Percentiles rank a stretch among this genome's conserved stretches.
These are phyloP conservation scores for Sugiyamaella qingdaonensis DNA, from an alignment of 805 yeast species.

Conservation along the genomic window DNA sequence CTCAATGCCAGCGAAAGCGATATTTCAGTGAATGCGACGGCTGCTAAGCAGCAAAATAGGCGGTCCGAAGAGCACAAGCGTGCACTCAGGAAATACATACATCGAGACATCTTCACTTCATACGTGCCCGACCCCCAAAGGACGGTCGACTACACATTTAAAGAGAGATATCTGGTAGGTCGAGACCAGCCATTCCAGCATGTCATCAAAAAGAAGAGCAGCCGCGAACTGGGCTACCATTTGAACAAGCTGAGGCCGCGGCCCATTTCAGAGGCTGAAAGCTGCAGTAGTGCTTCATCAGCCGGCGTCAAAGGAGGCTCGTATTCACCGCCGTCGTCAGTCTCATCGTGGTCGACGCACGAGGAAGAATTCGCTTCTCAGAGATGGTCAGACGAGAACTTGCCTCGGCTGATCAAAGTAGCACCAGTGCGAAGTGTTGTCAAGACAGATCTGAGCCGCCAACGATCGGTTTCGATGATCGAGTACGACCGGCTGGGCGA, in stretches of 20 bases:
- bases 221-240: conserved; percentile 1
- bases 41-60: not conserved
- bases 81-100: conserved; percentile 21
- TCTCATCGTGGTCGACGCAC: conserved; percentile 12
- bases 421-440: not conserved
- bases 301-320: not conserved
- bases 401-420: conserved; percentile 7
- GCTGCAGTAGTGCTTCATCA: not conserved
- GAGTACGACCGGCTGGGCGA: not conserved
- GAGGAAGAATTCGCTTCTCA: conserved; percentile 10
- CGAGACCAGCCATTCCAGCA: conserved; percentile 12
- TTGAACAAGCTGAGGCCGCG: conserved; percentile 2
- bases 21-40: not conserved
- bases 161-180: conserved; percentile 18
- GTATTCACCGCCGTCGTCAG: conserved; percentile 13
- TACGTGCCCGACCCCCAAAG: conserved; percentile 10
- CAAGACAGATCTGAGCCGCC: not conserved
- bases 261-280: conserved; percentile 3
- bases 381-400: conserved; percentile 5
- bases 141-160: conserved; percentile 9
- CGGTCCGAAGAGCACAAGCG: not conserved
- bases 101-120: conserved; percentile 28
- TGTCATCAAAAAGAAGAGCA: not conserved
- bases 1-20: not conserved
- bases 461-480: conserved; percentile 1